Base-by-base conservation (phyloP, 2,329 filamentous ascomycete genomes). In the Aureobasidium namibiae region DNA sequence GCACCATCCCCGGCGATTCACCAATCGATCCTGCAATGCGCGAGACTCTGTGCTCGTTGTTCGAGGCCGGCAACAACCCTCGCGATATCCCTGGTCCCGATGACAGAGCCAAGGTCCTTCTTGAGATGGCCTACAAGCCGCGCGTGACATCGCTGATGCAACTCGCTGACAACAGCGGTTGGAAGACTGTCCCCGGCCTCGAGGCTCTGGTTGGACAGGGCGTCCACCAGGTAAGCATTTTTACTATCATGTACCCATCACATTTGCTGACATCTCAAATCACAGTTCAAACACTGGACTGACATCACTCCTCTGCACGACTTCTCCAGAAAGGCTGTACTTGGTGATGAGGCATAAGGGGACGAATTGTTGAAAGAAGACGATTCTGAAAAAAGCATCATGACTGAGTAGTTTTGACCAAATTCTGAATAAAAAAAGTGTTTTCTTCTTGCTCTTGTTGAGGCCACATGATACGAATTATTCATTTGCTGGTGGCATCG, bases 111-210 rank as follows among this genome's bases (percentile, higher is more conserved):
- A 81, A 82, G 21, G 82, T 94, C 13, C 74, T 97, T 62, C 75
- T 97, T 3, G 94, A 99, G 73, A 96, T 99, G 92, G 92, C 94
- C 1, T 99, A 99, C 74, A 95, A 92, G 73, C 94, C 94, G 21
- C 78, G 82, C 0, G 81, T 89, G 56, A 99, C 94, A 4, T 83
- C 87, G 8, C 74, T 96, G 65, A 96, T 97, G 85, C 82, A 88
- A 70, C 76, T 96, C 69, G 92, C 92, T 2, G 80, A 85, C 66
- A 82, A 87, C 65, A 82, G 82, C 13, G 86, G 87, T 3, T 99
- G 94, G 94, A 81, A 76, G 59, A 90, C 88, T 1, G 87, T 97
- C 63, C 86, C 90, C 8, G 94, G 94, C 0, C 74, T 96, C 39
- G 94, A 99, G 73, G 91, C 94, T 31, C 78, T 99, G 59, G 85